Conservation (phyloP, 352 stramenopile genomes). For the Phytopythium oedochilum region DNA sequence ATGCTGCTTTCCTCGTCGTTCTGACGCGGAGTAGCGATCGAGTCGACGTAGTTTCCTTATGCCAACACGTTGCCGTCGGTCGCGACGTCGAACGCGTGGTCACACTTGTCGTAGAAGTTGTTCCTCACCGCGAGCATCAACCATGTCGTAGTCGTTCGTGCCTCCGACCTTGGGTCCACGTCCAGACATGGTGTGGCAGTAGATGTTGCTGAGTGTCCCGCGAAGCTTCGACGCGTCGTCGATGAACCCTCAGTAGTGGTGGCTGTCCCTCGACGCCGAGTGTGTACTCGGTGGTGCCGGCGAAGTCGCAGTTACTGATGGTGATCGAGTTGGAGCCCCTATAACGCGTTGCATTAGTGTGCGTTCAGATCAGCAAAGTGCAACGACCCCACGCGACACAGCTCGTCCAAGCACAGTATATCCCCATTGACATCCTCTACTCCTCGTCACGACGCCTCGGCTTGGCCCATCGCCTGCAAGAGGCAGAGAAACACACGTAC, state of each 20-base stretch:
- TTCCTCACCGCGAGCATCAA: slow-evolving; percentile 27
- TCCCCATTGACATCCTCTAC: neutral
- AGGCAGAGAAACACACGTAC: neutral
- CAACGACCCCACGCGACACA: too few relatives aligned
- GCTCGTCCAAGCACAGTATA: neutral
- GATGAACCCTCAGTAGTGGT: slow-evolving; percentile 35
- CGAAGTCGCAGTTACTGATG: slow-evolving; percentile 48
- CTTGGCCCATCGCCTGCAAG: neutral
- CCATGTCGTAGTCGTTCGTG: slow-evolving; percentile 7
- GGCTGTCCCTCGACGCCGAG: slow-evolving; percentile 32
- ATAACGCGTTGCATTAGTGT: too few relatives aligned
- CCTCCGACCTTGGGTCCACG: slow-evolving; percentile 34
- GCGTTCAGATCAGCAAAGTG: too few relatives aligned
- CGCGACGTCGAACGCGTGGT: slow-evolving; percentile 21
- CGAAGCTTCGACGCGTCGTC: slow-evolving; percentile 8
- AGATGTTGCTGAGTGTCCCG: slow-evolving; percentile 39
- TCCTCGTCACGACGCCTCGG: neutral
- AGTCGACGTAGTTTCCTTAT: slow-evolving; percentile 28
- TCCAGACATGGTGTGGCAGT: slow-evolving; percentile 35
- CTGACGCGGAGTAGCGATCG: slow-evolving; percentile 4
- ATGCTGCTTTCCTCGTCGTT: slow-evolving; percentile 8
- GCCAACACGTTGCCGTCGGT: slow-evolving; percentile 12
- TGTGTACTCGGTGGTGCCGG: slow-evolving; percentile 29
- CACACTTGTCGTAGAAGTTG: slow-evolving; percentile 14
- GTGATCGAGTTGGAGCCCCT: slow-evolving; percentile 22